phyloP scores from a whole-genome alignment of 2,329 filamentous ascomycete species.

The Colletotrichum neosansevieriae region DNA sequence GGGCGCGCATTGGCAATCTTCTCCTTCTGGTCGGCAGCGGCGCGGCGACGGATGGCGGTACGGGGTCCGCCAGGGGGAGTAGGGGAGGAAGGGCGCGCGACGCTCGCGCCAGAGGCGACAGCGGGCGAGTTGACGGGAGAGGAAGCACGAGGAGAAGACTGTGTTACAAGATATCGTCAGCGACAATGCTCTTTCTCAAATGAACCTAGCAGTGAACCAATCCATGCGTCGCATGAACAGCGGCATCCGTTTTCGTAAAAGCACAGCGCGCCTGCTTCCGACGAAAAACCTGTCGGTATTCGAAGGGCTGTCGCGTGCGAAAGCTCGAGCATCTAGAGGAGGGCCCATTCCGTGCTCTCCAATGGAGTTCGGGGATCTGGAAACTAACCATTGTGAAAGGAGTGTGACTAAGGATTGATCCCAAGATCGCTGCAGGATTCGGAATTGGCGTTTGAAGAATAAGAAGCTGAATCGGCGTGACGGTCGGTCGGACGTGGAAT shows the following conservation, averaged over 20 bases:
- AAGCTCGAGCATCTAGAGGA: too few species aligned
- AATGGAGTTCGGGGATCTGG: background rate
- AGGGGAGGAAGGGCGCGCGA: slow-evolving; percentile 85
- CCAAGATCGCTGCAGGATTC: slow-evolving; percentile 50
- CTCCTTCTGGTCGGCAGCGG: slow-evolving; percentile 97
- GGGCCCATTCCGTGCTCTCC: background rate
- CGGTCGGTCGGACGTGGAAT: slow-evolving; percentile 37
- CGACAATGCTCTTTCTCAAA: background rate
- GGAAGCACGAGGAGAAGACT: slow-evolving; percentile 71
- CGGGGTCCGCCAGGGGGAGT: slow-evolving; percentile 93
- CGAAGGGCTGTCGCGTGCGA: background rate
- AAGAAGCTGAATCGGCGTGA: slow-evolving; percentile 39
- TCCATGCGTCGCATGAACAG: background rate
- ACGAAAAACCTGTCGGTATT: background rate
- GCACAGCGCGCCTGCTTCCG: too few species aligned
- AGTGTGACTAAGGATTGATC: slow-evolving; percentile 20
- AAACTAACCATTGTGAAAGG: slow-evolving; percentile 41
- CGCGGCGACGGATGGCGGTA: slow-evolving; percentile 93
- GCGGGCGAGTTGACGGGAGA: slow-evolving; percentile 69
- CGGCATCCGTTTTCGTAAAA: background rate
- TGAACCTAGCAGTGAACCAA: too few species aligned
- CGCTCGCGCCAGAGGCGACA: slow-evolving; percentile 74
- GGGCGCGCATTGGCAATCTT: slow-evolving; percentile 94
- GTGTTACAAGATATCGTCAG: background rate
- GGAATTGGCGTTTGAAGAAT: slow-evolving; percentile 24